phyloP scores from a whole-genome alignment of 345 rosid genomes.

The Firmiana major region DNA sequence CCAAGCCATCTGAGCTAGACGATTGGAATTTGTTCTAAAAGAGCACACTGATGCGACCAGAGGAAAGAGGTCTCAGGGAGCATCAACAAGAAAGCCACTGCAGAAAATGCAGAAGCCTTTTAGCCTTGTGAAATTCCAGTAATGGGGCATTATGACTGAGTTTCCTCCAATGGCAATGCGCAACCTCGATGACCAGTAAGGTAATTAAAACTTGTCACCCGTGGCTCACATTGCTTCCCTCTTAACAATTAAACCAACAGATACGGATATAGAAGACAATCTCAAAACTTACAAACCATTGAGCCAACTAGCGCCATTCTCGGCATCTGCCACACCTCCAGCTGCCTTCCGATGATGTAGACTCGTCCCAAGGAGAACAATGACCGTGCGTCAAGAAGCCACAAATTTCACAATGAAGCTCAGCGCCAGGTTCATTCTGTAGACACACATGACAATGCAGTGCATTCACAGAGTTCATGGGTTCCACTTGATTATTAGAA shows the following conservation, averaged over 20 bases:
- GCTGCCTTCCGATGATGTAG: constrained; percentile 28
- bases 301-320: constrained; percentile 50
- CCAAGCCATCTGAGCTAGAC: too few relatives aligned
- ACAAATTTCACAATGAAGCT: constrained; percentile 60
- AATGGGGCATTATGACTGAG: neutral
- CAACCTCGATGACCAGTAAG: neutral
- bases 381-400: constrained; percentile 49
- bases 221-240: neutral
- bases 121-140: neutral
- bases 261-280: neutral
- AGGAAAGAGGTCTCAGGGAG: neutral
- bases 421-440: constrained; percentile 50
- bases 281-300: neutral
- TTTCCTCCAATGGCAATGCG: neutral
- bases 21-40: neutral
- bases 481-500: constrained; percentile 25
- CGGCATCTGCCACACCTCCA: constrained; percentile 93
- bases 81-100: neutral
- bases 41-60: neutral
- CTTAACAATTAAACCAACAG: neutral
- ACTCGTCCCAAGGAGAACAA: constrained; percentile 83
- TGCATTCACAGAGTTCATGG: constrained; percentile 18
- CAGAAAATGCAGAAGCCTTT: neutral
- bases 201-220: neutral
- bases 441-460: constrained; percentile 66